Evolutionary conservation across 2,329 filamentous ascomycete species (phyloP).

Genomic region (Fusarium sp.): DNA sequence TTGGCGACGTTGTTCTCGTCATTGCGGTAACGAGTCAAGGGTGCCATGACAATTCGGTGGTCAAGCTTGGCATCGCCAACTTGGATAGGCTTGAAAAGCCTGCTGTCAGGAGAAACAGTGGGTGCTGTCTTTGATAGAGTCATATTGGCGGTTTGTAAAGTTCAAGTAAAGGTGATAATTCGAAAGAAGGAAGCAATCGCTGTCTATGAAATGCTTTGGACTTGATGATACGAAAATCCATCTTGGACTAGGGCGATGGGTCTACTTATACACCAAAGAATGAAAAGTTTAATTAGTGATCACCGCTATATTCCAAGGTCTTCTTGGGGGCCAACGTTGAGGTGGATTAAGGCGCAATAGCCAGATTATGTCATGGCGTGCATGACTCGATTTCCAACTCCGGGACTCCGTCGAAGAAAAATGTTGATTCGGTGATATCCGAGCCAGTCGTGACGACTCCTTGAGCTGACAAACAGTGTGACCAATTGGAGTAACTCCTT

Average conservation of each 20-base stretch:
- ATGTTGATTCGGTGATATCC: not conserved
- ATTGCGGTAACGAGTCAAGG: conserved; percentile 61
- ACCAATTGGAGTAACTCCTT: conserved; percentile 18
- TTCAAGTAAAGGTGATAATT: not conserved
- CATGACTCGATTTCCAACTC: conserved; percentile 15
- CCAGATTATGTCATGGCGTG: conserved; percentile 8
- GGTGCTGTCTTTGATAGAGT: conserved; percentile 15
- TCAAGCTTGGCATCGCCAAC: conserved; percentile 35
- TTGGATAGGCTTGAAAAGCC: conserved; percentile 41
- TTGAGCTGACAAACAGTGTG: accelerated
- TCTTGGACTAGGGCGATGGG: not conserved
- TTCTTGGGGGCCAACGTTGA: not conserved
- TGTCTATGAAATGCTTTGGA: not conserved
- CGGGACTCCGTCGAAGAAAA: conserved; percentile 8
- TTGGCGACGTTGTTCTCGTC: conserved; percentile 52
- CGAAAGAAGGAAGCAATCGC: not conserved
- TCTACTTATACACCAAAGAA: conserved; percentile 1
- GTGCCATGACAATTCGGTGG: conserved; percentile 43
- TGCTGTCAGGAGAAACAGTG: conserved; percentile 25
- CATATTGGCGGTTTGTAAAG: not conserved
- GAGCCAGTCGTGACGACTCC: not conserved
- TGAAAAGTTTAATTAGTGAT: conserved; percentile 1
- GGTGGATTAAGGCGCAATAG: not conserved
- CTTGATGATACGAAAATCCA: not conserved
- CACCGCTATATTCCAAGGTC: not conserved